These are phyloP conservation scores for Erythrophleum fordii DNA, from an alignment of 306 rosid genomes.

Conservation along the genomic window DNA sequence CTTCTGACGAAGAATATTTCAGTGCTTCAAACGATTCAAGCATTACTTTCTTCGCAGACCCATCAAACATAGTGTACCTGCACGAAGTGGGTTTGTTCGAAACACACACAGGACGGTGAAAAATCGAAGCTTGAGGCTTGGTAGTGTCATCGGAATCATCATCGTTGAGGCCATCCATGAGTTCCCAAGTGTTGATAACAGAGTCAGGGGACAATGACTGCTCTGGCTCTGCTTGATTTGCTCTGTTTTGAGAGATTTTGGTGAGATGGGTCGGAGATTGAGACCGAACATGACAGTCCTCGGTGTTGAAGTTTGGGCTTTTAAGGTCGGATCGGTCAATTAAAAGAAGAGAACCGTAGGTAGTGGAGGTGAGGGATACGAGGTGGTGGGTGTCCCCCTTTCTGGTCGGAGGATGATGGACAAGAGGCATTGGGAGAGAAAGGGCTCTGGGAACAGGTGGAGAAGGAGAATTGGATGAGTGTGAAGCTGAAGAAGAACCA, in stretches of 20 bases:
- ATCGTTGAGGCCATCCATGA: constrained; percentile 68
- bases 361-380: constrained; percentile 87
- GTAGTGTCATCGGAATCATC: constrained; percentile 31
- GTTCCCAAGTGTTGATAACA: constrained; percentile 94
- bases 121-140: constrained; percentile 37
- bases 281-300: constrained; percentile 1
- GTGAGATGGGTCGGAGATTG: constrained; percentile 21
- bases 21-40: constrained; percentile 48
- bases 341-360: constrained; percentile 78
- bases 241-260: not conserved
- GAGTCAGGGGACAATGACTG: constrained; percentile 76
- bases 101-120: constrained; percentile 26
- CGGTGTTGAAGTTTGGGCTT: constrained; percentile 41
- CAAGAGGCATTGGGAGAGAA: constrained; percentile 66
- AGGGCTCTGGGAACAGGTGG: constrained; percentile 55
- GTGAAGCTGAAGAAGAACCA: constrained; percentile 44
- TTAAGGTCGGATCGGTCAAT: constrained; percentile 52
- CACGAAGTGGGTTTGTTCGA: constrained; percentile 48
- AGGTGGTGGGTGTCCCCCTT: constrained; percentile 90
- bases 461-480: constrained; percentile 56
- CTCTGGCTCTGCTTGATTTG: constrained; percentile 30
- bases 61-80: constrained; percentile 58
- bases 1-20: constrained; percentile 41
- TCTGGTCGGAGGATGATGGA: constrained; percentile 77
- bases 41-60: constrained; percentile 48